phyloP scores from a whole-genome alignment of 2,329 filamentous ascomycete genomes.

The Monosporascus sp. region DNA sequence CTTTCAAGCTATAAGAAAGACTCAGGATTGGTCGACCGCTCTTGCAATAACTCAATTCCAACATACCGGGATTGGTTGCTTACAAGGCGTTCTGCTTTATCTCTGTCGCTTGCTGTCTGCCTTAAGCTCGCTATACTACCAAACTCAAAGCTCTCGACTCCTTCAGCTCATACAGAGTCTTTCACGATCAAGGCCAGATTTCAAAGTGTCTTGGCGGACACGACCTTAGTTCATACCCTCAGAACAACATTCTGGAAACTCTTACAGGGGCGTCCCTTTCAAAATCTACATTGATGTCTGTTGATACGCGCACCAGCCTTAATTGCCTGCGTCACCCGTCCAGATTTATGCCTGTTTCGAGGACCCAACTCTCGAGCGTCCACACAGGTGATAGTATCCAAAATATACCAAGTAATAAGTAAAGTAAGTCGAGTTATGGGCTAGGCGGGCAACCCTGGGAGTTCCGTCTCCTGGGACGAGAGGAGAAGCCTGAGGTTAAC shows the following conservation, averaged over 20 bases:
- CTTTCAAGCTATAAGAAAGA: conserved; percentile 11
- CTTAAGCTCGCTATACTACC: background rate
- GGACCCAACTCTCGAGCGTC: conserved; percentile 47
- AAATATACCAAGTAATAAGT: conserved; percentile 42
- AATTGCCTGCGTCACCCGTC: conserved; percentile 51
- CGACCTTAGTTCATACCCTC: conserved; percentile 1
- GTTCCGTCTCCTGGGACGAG: too few relatives aligned
- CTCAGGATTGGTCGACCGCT: conserved; percentile 12
- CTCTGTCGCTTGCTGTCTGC: conserved; percentile 8
- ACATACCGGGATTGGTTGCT: conserved; percentile 11
- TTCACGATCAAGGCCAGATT: conserved; percentile 13
- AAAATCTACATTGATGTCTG: conserved; percentile 52
- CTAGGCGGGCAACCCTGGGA: background rate
- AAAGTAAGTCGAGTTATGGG: conserved; percentile 19
- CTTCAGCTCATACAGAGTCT: conserved; percentile 8
- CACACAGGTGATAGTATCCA: conserved; percentile 53
- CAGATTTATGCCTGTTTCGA: conserved; percentile 52
- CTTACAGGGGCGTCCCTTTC: conserved; percentile 16
- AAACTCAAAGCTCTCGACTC: background rate
- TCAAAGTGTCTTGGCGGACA: conserved; percentile 6
- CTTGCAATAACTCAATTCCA: conserved; percentile 17
- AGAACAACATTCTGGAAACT: conserved; percentile 8
- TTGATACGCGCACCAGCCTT: conserved; percentile 51
- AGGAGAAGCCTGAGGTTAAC: too few relatives aligned
- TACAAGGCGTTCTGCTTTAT: conserved; percentile 9